Base-by-base conservation (phyloP, 2,329 filamentous ascomycete species). In the Colletotrichum navitas region DNA sequence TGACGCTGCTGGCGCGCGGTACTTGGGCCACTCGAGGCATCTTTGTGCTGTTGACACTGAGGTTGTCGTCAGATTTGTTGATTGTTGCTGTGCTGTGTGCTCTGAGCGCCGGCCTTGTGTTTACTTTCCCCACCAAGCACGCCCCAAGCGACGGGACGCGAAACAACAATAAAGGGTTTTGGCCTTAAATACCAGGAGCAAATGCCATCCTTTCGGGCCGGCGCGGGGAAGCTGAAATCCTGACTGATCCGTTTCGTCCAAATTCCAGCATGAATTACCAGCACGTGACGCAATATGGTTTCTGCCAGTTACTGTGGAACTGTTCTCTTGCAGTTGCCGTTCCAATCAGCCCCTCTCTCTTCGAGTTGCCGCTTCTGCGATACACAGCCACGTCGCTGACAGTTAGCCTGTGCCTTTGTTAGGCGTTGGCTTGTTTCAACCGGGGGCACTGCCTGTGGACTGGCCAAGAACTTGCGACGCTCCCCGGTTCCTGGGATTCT, bases 21-120 rank as follows among this genome's bases (percentile, higher is more conserved):
- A 80, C 83, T 77, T 89, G 87, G 69, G 87, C 85, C 75, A 89
- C 87, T 77, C 88, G 87, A 83, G 88, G 85, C 88, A 90, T 90
- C 69, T 77, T 84, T 73, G 66, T 54, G 68, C 52, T 65, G 55
- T 63, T 71, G 63, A 54, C 71, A 66, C 67, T 73, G 69, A 76
- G 66, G 63, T 74, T 74, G 75, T 68, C 60, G 68, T 66, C 49
- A 72, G 74, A 45, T 32, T 55, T 36, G 52, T 69, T 72, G 65
- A 55, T 51, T 69, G 39, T 39, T 55, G 49, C 55, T 47, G 29
- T 71, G 69, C 49, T 45, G 36, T 45, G 36, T 51, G 55, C 29
- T 62, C 36, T 34, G n/a, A 43, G 47, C 61, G 34, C 66, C 36
- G n/a, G 47, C 52, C 62, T 62, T 62, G 56, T 70, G 67, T 72